A percentile compares a stretch with the other conserved stretches of the same genome.
Evolutionary conservation across 257 asterid species (phyloP).

Genomic region (Przewalskia tangutica): DNA sequence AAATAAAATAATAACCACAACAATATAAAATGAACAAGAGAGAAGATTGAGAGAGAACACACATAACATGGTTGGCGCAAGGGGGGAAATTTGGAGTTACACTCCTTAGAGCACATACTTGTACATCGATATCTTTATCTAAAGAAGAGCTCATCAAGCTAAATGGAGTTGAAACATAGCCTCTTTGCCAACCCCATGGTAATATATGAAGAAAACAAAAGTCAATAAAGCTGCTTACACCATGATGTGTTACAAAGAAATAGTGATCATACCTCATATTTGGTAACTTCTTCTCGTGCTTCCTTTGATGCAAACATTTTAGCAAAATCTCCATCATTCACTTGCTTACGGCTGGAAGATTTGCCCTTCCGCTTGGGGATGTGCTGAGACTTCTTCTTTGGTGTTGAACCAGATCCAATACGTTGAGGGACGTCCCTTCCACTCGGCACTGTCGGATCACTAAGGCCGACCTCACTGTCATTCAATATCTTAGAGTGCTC

Average conservation of each 20-base stretch:
- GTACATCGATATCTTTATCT: not conserved
- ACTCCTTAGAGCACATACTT: not conserved
- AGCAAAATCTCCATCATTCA: slow-evolving; percentile 43
- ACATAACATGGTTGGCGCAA: not conserved
- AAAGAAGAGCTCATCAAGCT: not conserved
- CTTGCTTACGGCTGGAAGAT: slow-evolving; percentile 38
- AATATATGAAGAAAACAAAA: not conserved
- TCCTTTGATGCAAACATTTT: slow-evolving; percentile 54
- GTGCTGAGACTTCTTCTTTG: slow-evolving; percentile 48
- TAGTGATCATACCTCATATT: slow-evolving; percentile 44
- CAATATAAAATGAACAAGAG: not conserved
- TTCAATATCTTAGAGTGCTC: slow-evolving; percentile 19
- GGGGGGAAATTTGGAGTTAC: not conserved
- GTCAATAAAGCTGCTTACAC: not conserved
- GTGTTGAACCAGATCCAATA: slow-evolving; percentile 36
- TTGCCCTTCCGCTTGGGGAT: slow-evolving; percentile 33
- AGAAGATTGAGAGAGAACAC: not conserved
- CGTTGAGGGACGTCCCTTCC: not conserved
- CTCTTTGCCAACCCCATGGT: not conserved
- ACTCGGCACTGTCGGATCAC: too few species aligned
- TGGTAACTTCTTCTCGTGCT: slow-evolving; percentile 57
- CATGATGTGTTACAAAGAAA: not conserved
- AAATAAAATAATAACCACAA: not conserved
- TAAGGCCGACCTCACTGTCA: slow-evolving; percentile 15
- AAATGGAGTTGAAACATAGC: not conserved